Evolutionary conservation across 495 filamentous ascomycete genomes (phyloP), one percentile per base, ranked within the genome.

Genomic region (Niebla homalea): DNA sequence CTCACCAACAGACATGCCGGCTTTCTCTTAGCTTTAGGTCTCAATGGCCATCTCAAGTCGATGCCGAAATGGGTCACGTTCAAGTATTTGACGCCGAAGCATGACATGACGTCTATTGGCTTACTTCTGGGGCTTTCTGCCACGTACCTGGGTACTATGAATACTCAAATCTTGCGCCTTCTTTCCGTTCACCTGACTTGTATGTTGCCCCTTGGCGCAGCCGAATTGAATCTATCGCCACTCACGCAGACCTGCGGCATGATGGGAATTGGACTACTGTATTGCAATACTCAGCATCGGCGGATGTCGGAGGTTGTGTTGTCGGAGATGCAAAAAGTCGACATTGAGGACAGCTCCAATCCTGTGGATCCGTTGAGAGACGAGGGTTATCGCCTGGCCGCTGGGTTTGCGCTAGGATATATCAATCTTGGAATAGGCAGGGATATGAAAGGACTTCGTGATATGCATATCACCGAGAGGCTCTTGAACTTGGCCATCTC

Each of bases 301-400:
- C 79, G 92, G 44, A 99, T 99, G 92, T 95, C 87, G 60, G 92
- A 99, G 63, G 84, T 97, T 32, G 94, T 97, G 87, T 76, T 97
- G 36, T 95, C 89, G 0, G 92, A 99, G 63, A 92, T 99, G 43
- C 89, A 96, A 56, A 83, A 86, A 45, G 71, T 84, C 36, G 86
- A 87, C 36, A 64, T 76, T 14, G 85, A 86, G 42, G 89, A 96
- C 52, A 70, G 70, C 18, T 71, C 72, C 15, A 68, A 73, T 38
- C 70, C 74, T 16, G 69, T 72, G 16, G 81, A 84, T 56, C 80
- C 77, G n/a, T 64, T 96, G 15, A 81, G 93, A 21, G 88, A 93
- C 57, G 92, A 99, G 70, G 85, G 89, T 25, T 97, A 99, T 64
- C 79, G 92, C 42, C 75, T 97, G 38, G 89, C 92, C 16, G 93